phyloP scores from a whole-genome alignment of 768 basidiomycete species.

The Rhizopogon roseolus region DNA sequence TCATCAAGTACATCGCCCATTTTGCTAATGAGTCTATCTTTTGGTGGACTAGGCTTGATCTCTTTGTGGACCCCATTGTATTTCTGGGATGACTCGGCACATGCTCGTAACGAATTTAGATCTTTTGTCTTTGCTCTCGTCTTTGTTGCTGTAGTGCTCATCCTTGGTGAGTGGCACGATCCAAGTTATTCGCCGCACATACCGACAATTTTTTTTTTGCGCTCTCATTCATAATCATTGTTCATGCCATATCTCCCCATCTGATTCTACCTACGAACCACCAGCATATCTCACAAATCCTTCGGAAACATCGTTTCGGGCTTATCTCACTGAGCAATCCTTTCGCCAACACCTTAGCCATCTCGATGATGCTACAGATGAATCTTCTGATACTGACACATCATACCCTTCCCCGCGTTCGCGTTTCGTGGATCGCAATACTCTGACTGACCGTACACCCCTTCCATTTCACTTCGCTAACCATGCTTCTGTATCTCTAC shows the following conservation, averaged over 20 bases:
- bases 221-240: conserved; percentile 1
- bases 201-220: background rate
- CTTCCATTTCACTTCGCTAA: conserved; percentile 78
- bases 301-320: conserved; percentile 86
- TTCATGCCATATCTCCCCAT: conserved; percentile 6
- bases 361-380: conserved; percentile 64
- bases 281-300: conserved; percentile 95
- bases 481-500: conserved; percentile 87
- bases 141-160: conserved; percentile 60
- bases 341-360: conserved; percentile 91
- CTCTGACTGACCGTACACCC: conserved; percentile 21
- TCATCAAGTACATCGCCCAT: conserved; percentile 44
- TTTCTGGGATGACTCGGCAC: conserved; percentile 44
- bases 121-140: conserved; percentile 68
- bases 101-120: conserved; percentile 59
- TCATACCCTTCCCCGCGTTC: conserved; percentile 21
- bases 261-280: conserved; percentile 7
- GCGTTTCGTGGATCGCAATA: conserved; percentile 15
- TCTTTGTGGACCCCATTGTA: conserved; percentile 52
- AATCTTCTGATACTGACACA: conserved; percentile 35
- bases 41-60: conserved; percentile 58
- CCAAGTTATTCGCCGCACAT: background rate
- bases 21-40: conserved; percentile 61
- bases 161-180: conserved; percentile 56
- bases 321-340: conserved; percentile 95